These are phyloP conservation scores for Pichia deserticola DNA, from an alignment of 805 yeast species.

Conservation along the genomic window DNA sequence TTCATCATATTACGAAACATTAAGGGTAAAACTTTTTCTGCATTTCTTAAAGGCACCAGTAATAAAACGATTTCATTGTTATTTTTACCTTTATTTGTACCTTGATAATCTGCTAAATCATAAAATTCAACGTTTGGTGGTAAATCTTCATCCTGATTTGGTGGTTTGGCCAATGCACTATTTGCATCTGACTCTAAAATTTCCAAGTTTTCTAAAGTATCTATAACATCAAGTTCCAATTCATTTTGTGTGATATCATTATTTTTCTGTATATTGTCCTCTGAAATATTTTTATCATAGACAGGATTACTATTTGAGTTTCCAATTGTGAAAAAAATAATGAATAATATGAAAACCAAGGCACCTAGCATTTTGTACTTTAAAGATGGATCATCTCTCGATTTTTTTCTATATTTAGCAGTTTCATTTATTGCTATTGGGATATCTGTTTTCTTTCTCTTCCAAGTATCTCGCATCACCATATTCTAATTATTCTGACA, in stretches of 20 bases:
- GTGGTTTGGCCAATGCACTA: conserved; percentile 8
- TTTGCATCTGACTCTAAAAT: conserved; percentile 1
- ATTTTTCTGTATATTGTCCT: background rate
- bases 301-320: too few relatives aligned
- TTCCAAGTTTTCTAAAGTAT: background rate
- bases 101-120: conserved; percentile 53
- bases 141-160: conserved; percentile 9
- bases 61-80: conserved; percentile 60
- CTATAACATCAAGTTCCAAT: background rate
- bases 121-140: conserved; percentile 32
- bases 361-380: background rate
- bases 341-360: background rate
- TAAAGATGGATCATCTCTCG: background rate
- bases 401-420: background rate
- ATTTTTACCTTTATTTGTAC: conserved; percentile 40
- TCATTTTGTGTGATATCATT: background rate
- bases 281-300: background rate
- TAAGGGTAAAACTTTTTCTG: conserved; percentile 67
- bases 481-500: background rate
- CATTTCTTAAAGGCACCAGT: conserved; percentile 72
- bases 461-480: conserved; percentile 9
- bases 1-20: conserved; percentile 84
- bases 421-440: conserved; percentile 1
- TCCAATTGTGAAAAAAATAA: background rate
- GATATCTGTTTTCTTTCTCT: conserved; percentile 5